Evolutionary conservation across 768 basidiomycete genomes (phyloP).

Genomic region (Cubamyces lactineus): DNA sequence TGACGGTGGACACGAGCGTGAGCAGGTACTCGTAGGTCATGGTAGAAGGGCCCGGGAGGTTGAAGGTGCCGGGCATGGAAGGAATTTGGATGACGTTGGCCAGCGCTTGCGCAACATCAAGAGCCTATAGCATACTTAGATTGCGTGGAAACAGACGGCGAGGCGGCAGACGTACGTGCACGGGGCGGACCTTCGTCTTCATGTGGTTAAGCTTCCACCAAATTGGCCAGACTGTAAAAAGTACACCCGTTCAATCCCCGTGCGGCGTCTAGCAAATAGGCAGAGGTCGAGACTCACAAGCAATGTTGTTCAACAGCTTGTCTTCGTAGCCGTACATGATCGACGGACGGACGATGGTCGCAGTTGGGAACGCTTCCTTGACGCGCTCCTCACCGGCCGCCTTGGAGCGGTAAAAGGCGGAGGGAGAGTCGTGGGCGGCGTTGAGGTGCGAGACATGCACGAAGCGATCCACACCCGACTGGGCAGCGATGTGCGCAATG

Average conservation of each 20-base stretch:
- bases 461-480: constrained; percentile 78
- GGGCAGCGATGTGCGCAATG: constrained; percentile 82
- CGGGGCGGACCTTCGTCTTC: constrained; percentile 85
- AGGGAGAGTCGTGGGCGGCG: constrained; percentile 76
- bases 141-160: constrained; percentile 15
- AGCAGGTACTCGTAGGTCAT: constrained; percentile 82
- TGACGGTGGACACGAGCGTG: constrained; percentile 77
- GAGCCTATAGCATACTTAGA: constrained; percentile 53
- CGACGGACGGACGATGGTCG: constrained; percentile 87
- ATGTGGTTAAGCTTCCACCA: constrained; percentile 94
- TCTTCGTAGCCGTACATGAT: constrained; percentile 95
- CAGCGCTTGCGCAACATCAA: constrained; percentile 93
- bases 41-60: constrained; percentile 87
- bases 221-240: constrained; percentile 75
- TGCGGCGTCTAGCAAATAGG: neutral
- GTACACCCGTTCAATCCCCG: neutral
- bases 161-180: constrained; percentile 49
- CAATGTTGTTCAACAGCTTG: constrained; percentile 89
- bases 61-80: constrained; percentile 66
- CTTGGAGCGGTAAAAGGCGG: constrained; percentile 87
- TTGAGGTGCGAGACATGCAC: constrained; percentile 97
- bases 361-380: constrained; percentile 77
- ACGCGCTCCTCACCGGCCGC: constrained; percentile 89
- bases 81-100: constrained; percentile 71
- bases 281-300: constrained; percentile 56